Percentiles rank a stretch among this genome's conserved stretches.
Conservation (phyloP, 129 eudicot genomes). For the Daucus carota region DNA sequence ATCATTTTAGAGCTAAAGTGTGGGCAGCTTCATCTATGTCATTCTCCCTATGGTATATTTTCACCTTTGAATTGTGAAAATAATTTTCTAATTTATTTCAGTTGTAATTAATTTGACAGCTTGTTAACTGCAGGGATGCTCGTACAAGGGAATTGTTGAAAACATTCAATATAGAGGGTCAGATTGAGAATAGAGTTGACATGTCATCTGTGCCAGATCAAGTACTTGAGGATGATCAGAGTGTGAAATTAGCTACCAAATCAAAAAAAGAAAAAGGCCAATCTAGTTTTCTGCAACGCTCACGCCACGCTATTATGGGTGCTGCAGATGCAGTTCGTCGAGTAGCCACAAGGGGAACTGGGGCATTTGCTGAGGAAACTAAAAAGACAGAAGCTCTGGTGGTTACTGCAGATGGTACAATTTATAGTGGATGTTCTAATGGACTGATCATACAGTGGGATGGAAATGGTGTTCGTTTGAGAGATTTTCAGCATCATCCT, state of each 20-base stretch:
- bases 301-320: slow-evolving; percentile 90
- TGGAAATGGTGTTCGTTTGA: slow-evolving; percentile 74
- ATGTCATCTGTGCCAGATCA: slow-evolving; percentile 61
- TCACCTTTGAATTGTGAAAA: not conserved
- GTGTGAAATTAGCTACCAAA: slow-evolving; percentile 52
- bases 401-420: slow-evolving; percentile 69
- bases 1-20: slow-evolving; percentile 55
- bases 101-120: slow-evolving; percentile 8
- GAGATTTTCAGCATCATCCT: slow-evolving; percentile 70
- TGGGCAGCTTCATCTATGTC: slow-evolving; percentile 79
- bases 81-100: not conserved
- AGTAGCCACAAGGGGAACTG: slow-evolving; percentile 86
- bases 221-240: slow-evolving; percentile 64
- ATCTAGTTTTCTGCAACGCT: slow-evolving; percentile 68
- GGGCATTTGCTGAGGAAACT: slow-evolving; percentile 66
- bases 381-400: slow-evolving; percentile 88
- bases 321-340: slow-evolving; percentile 99
- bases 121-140: slow-evolving; percentile 72
- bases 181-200: slow-evolving; percentile 77
- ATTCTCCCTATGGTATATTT: slow-evolving; percentile 77
- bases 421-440: slow-evolving; percentile 88
- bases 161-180: slow-evolving; percentile 85
- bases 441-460: slow-evolving; percentile 92
- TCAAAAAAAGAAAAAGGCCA: slow-evolving; percentile 81
- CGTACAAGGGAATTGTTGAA: slow-evolving; percentile 86